Percentiles rank a stretch among this genome's conserved stretches.
These are phyloP conservation scores for Pseudonectria buxi DNA, from an alignment of 2,329 filamentous ascomycete species.

Conservation along the genomic window DNA sequence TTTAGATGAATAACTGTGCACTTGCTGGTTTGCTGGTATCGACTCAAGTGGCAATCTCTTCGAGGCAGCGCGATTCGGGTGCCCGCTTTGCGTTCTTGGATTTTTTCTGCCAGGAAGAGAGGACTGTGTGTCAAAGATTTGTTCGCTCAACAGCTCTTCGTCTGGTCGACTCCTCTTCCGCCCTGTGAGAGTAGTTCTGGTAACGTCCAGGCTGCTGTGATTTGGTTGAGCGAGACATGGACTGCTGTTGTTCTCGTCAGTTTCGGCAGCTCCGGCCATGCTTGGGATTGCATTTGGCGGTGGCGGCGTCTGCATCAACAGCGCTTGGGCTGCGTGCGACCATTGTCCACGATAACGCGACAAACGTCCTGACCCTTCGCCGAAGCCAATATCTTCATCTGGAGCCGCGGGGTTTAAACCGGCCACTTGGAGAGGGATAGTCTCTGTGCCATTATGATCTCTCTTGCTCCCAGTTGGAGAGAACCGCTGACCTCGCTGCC, in stretches of 20 bases:
- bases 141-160: slow-evolving; percentile 1
- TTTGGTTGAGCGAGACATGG: too few species aligned
- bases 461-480: too few species aligned
- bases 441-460: too few species aligned
- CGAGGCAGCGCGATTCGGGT: slow-evolving; percentile 15
- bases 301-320: slow-evolving; percentile 14
- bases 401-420: background rate
- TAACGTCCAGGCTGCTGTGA: too few species aligned
- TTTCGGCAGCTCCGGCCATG: background rate
- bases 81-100: slow-evolving; percentile 10
- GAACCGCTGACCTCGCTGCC: too few species aligned
- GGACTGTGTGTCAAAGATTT: slow-evolving; percentile 11
- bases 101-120: slow-evolving; percentile 15
- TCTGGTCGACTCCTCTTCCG: slow-evolving; percentile 6
- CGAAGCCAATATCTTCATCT: background rate
- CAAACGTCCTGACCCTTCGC: slow-evolving; percentile 1
- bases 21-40: slow-evolving; percentile 13
- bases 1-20: slow-evolving; percentile 8
- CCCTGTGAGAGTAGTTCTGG: too few species aligned
- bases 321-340: slow-evolving; percentile 12
- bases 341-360: slow-evolving; percentile 4
- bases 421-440: too few species aligned
- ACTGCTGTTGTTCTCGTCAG: too few species aligned
- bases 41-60: slow-evolving; percentile 20
- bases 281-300: slow-evolving; percentile 3